Conservation (phyloP, 2,329 filamentous ascomycete species). For the Epichloe festucae region DNA sequence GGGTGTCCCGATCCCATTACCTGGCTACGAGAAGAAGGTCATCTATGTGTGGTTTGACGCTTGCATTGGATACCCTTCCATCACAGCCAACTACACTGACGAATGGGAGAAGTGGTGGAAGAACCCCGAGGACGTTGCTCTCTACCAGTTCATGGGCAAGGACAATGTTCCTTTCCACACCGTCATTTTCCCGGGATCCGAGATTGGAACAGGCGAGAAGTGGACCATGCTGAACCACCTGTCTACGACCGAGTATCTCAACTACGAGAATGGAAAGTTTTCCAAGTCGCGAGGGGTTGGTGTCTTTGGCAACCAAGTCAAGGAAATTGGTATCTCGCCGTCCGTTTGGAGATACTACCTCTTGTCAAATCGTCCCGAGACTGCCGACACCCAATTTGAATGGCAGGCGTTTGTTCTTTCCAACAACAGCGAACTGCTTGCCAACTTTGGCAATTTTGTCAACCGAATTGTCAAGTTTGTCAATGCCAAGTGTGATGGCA, state of each 20-base stretch:
- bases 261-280: slow-evolving; percentile 85
- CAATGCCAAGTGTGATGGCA: slow-evolving; percentile 59
- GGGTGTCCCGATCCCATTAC: slow-evolving; percentile 50
- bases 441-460: slow-evolving; percentile 63
- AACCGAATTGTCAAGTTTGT: slow-evolving; percentile 65
- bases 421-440: slow-evolving; percentile 82
- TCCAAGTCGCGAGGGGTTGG: slow-evolving; percentile 82
- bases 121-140: slow-evolving; percentile 71
- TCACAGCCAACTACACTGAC: slow-evolving; percentile 77
- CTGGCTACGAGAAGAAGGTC: slow-evolving; percentile 50
- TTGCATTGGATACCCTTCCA: slow-evolving; percentile 90
- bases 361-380: slow-evolving; percentile 72
- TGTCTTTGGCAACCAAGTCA: slow-evolving; percentile 82
- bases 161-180: slow-evolving; percentile 54
- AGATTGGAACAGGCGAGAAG: slow-evolving; percentile 69
- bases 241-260: slow-evolving; percentile 75
- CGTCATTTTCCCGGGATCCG: slow-evolving; percentile 80
- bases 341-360: slow-evolving; percentile 95
- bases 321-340: slow-evolving; percentile 69
- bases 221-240: slow-evolving; percentile 88
- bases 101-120: slow-evolving; percentile 95
- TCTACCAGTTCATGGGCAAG: slow-evolving; percentile 95
- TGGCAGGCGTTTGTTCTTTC: slow-evolving; percentile 71
- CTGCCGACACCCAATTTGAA: slow-evolving; percentile 77
- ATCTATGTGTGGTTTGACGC: slow-evolving; percentile 92